These are phyloP conservation scores for Cyberlindnera sargentensis DNA, from an alignment of 805 yeast species.

Conservation along the genomic window DNA sequence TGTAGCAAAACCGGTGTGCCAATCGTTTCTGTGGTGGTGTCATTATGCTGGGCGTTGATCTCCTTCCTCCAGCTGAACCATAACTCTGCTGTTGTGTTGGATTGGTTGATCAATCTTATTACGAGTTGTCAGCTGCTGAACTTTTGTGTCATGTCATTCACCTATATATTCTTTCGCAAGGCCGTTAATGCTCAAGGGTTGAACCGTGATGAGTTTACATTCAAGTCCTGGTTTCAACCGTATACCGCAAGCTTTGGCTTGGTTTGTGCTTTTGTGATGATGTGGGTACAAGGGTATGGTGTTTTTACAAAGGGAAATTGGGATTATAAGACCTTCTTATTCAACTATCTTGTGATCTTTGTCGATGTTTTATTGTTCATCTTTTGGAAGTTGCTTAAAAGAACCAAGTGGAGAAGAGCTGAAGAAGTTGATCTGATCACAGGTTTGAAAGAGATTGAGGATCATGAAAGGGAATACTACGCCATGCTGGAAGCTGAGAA, in stretches of 20 bases:
- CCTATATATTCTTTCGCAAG: conserved; percentile 56
- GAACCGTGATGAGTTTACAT: conserved; percentile 34
- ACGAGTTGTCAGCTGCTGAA: conserved; percentile 62
- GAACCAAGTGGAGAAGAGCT: conserved; percentile 38
- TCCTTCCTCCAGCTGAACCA: conserved; percentile 58
- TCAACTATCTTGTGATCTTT: conserved; percentile 68
- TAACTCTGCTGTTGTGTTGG: conserved; percentile 53
- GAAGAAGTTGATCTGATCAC: conserved; percentile 45
- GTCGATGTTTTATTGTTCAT: conserved; percentile 39
- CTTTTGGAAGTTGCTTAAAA: conserved; percentile 41
- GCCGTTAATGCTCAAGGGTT: conserved; percentile 50
- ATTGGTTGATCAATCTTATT: conserved; percentile 64
- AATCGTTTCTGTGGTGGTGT: conserved; percentile 51
- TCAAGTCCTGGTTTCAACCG: conserved; percentile 54
- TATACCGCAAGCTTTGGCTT: conserved; percentile 33
- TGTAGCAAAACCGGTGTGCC: conserved; percentile 63
- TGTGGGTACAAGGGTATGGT: conserved; percentile 58
- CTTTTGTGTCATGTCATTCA: conserved; percentile 48
- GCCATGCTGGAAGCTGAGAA: too few species aligned
- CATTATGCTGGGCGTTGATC: conserved; percentile 51
- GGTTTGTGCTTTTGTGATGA: conserved; percentile 46
- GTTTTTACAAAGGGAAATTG: conserved; percentile 67
- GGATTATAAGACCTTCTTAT: conserved; percentile 57
- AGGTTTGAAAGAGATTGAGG: conserved; percentile 51
- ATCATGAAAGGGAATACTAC: conserved; percentile 36